Conservation (phyloP, 2,329 filamentous ascomycete genomes). For the Fusarium incarnatum region DNA sequence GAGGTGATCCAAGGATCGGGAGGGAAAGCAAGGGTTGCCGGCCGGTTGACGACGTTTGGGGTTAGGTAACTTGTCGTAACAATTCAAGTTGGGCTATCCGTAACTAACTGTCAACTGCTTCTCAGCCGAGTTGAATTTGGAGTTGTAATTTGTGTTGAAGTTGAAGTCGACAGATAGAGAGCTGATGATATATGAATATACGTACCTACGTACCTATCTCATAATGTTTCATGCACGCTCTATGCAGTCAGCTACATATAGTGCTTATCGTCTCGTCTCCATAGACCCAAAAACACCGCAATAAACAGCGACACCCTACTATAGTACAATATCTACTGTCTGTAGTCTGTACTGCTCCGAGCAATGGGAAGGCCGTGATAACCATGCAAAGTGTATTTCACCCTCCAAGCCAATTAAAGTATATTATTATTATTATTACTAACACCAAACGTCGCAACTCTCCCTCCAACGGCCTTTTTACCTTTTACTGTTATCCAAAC, state of each 20-base stretch:
- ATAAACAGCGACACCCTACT: neutral
- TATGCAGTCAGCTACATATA: neutral
- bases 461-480: constrained; percentile 13
- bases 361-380: constrained; percentile 7
- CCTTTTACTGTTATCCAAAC: constrained; percentile 9
- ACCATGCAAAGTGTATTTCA: constrained; percentile 6
- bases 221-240: neutral
- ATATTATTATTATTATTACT: neutral
- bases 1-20: constrained; percentile 24
- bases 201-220: neutral
- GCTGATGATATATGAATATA: neutral
- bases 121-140: neutral
- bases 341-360: neutral
- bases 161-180: neutral
- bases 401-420: neutral
- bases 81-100: constrained; percentile 26
- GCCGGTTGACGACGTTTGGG: constrained; percentile 41
- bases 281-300: neutral
- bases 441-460: constrained; percentile 17
- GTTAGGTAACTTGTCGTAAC: constrained; percentile 32
- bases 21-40: constrained; percentile 29
- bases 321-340: neutral
- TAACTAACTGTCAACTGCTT: constrained; percentile 14
- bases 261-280: neutral
- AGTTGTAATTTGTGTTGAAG: neutral